A percentile compares a stretch with the other conserved stretches of the same genome.
Evolutionary conservation across 2,329 filamentous ascomycete species (phyloP).

Genomic region (Pseudocercospora cruenta): DNA sequence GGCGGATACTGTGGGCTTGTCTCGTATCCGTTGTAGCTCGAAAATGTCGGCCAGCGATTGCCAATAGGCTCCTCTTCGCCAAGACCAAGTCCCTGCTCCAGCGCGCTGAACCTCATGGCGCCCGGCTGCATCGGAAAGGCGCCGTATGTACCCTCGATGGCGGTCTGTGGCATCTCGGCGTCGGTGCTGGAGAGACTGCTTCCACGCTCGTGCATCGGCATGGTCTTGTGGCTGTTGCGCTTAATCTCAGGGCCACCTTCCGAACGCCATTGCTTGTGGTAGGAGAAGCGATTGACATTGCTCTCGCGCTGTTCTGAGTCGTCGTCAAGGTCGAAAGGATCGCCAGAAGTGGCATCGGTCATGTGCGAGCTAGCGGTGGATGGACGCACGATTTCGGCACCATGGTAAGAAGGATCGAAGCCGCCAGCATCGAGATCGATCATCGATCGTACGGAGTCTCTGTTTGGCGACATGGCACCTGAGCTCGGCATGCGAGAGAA

Average conservation of each 20-base stretch:
- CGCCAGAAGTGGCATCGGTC: constrained; percentile 48
- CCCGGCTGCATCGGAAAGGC: constrained; percentile 15
- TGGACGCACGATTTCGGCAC: constrained; percentile 46
- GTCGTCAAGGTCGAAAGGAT: constrained; percentile 56
- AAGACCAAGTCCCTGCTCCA: constrained; percentile 15
- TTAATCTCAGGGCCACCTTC: constrained; percentile 36
- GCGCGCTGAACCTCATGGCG: constrained; percentile 20
- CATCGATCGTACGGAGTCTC: constrained; percentile 46
- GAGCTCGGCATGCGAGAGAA: constrained; percentile 43
- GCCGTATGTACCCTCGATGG: not conserved
- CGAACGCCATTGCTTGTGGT: constrained; percentile 42
- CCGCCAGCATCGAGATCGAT: constrained; percentile 49
- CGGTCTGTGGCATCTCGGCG: constrained; percentile 29
- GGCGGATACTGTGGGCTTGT: constrained; percentile 20
- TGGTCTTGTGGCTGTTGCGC: constrained; percentile 33
- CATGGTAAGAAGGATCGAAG: constrained; percentile 33
- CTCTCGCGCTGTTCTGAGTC: constrained; percentile 33
- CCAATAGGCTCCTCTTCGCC: constrained; percentile 9
- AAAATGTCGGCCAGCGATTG: constrained; percentile 27
- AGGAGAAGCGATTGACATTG: constrained; percentile 39
- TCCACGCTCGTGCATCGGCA: constrained; percentile 39
- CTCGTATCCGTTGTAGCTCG: constrained; percentile 23
- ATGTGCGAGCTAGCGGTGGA: constrained; percentile 47
- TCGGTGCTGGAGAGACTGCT: constrained; percentile 39
- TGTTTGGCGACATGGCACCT: constrained; percentile 22